Evolutionary conservation across 164 flowering plant species (phyloP).

Genomic region (Macadamia tetraphylla): DNA sequence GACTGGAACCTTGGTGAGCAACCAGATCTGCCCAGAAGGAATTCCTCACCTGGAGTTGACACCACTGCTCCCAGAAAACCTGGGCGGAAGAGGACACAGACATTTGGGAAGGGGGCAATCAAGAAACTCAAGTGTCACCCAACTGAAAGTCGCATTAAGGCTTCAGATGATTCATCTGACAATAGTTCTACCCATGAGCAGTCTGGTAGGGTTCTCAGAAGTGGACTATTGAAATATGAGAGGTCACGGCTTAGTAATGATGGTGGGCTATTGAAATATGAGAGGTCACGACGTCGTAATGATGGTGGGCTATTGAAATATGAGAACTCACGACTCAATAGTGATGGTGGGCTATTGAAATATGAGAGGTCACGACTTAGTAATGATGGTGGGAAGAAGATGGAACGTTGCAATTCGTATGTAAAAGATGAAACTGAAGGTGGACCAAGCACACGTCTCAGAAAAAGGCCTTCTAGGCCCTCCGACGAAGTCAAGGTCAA

Average conservation of each 20-base stretch:
- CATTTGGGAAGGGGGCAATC: conserved; percentile 20
- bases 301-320: too few relatives aligned
- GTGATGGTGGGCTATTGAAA: too few relatives aligned
- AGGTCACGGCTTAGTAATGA: too few relatives aligned
- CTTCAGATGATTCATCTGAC: conserved; percentile 27
- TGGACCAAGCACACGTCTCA: conserved; percentile 82
- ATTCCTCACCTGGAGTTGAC: conserved; percentile 7
- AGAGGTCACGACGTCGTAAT: too few relatives aligned
- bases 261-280: too few relatives aligned
- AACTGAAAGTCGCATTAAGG: conserved; percentile 14
- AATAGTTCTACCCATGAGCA: conserved; percentile 14
- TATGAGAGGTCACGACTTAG: too few relatives aligned
- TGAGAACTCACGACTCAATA: too few relatives aligned
- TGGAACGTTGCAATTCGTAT: conserved; percentile 15
- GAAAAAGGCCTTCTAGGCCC: conserved; percentile 49
- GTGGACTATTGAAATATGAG: conserved; percentile 27
- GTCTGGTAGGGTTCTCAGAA: conserved; percentile 20
- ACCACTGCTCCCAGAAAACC: conserved; percentile 24
- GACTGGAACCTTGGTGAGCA: conserved; percentile 18
- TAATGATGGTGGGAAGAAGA: conserved; percentile 12
- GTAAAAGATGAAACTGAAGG: conserved; percentile 46
- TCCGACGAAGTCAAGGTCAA: conserved; percentile 15
- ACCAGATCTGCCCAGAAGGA: conserved; percentile 1
- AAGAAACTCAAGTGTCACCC: conserved; percentile 33
- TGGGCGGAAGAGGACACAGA: conserved; percentile 47